These are phyloP conservation scores for Dryas alaskensis DNA, from an alignment of 306 rosid genomes.

Conservation along the genomic window DNA sequence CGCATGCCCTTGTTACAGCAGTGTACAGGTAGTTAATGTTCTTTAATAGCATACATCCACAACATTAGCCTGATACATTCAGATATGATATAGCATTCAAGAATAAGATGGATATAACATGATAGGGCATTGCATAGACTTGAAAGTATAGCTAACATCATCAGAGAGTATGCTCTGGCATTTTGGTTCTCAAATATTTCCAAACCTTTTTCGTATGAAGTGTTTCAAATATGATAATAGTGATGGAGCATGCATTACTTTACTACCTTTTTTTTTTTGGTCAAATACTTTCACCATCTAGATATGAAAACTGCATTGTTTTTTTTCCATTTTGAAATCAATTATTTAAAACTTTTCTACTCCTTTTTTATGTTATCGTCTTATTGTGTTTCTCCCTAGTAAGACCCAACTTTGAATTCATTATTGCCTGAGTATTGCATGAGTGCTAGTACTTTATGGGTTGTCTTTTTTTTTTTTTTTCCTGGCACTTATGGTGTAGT, in stretches of 20 bases:
- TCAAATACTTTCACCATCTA: background rate
- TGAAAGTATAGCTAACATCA: background rate
- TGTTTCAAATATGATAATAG: background rate
- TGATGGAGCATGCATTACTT: background rate
- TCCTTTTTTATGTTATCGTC: no score
- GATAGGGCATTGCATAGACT: background rate
- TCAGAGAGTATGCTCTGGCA: background rate
- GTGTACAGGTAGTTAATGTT: constrained; percentile 79
- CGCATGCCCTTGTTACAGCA: constrained; percentile 64
- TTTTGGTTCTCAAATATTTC: background rate
- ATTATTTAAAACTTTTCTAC: background rate
- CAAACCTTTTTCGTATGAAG: background rate
- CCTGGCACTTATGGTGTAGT: background rate
- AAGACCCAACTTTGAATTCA: no score
- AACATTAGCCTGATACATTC: constrained; percentile 6
- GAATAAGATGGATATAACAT: background rate
- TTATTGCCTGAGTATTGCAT: background rate
- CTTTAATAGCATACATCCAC: constrained; percentile 4
- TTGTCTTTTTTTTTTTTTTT: background rate
- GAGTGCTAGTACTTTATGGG: background rate
- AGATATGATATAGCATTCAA: constrained; percentile 7
- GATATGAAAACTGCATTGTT: background rate
- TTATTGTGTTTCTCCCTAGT: background rate
- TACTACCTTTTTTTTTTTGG: no score
- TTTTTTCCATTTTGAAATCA: background rate